These are phyloP conservation scores for Yamadazyma songkhlaensis DNA, from an alignment of 1,139 yeast genomes.

Conservation along the genomic window DNA sequence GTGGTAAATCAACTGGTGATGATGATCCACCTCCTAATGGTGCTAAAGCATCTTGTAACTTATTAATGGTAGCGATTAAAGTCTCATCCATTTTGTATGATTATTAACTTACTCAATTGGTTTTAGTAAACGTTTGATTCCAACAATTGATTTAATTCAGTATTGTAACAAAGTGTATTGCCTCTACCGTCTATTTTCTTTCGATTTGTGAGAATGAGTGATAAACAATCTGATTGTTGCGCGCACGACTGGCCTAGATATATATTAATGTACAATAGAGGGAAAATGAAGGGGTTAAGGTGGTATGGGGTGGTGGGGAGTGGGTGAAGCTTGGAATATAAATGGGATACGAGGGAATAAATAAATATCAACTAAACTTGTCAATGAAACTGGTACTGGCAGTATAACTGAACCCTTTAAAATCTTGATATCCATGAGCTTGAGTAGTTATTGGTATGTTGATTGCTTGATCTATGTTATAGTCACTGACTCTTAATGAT, in stretches of 20 bases:
- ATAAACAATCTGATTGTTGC: conserved; percentile 2
- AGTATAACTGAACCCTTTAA: conserved; percentile 29
- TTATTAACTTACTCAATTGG: background rate
- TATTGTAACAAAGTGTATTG: conserved; percentile 1
- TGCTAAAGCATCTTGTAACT: conserved; percentile 90
- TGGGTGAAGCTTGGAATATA: no score
- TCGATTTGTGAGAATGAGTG: conserved; percentile 4
- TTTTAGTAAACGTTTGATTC: background rate
- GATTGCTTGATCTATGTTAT: conserved; percentile 15
- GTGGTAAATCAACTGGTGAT: conserved; percentile 89
- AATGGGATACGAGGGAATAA: no score
- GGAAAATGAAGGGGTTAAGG: no score
- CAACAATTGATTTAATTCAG: background rate
- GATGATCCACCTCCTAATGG: conserved; percentile 86
- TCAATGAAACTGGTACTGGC: conserved; percentile 26
- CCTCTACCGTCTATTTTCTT: conserved; percentile 4
- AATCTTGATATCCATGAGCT: conserved; percentile 10
- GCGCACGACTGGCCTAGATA: conserved; percentile 1
- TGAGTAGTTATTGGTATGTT: conserved; percentile 9
- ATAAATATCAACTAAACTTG: background rate
- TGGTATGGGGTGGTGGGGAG: no score
- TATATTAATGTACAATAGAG: background rate
- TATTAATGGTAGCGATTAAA: conserved; percentile 86
- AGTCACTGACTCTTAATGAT: conserved; percentile 22
- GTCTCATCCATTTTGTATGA: conserved; percentile 71